These are phyloP conservation scores for Triangularia setosa DNA, from an alignment of 2,329 filamentous ascomycete species.

Conservation along the genomic window DNA sequence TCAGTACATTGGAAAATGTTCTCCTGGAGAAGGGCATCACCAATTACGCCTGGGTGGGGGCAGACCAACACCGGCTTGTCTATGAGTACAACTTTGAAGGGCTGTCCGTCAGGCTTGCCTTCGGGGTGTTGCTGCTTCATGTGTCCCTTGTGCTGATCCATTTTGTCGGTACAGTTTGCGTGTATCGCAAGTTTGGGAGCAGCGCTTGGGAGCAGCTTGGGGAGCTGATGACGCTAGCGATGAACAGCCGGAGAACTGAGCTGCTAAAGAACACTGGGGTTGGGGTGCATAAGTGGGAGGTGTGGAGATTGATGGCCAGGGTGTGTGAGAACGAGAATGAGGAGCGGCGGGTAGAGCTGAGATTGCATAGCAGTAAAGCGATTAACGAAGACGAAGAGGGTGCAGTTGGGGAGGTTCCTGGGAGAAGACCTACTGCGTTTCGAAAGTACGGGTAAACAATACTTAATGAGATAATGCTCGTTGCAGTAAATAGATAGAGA, in stretches of 20 bases:
- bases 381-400: background rate
- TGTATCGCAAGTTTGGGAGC: background rate
- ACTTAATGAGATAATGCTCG: too few relatives aligned
- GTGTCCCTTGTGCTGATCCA: background rate
- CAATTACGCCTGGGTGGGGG: background rate
- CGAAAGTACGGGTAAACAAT: background rate
- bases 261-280: background rate
- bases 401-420: background rate
- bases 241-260: background rate
- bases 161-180: background rate
- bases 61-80: background rate
- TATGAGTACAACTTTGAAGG: background rate
- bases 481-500: too few relatives aligned
- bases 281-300: background rate
- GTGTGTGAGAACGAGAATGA: background rate
- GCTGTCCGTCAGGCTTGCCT: background rate
- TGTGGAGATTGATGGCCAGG: background rate
- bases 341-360: background rate
- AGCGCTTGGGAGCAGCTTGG: background rate
- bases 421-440: background rate
- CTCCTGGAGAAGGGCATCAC: background rate
- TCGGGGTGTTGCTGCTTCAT: background rate
- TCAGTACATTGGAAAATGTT: background rate
- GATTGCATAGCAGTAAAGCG: background rate
- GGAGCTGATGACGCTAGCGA: background rate